phyloP scores from a whole-genome alignment of 192 early-diverging fungal genomes.

The Chytriomyces confervae region DNA sequence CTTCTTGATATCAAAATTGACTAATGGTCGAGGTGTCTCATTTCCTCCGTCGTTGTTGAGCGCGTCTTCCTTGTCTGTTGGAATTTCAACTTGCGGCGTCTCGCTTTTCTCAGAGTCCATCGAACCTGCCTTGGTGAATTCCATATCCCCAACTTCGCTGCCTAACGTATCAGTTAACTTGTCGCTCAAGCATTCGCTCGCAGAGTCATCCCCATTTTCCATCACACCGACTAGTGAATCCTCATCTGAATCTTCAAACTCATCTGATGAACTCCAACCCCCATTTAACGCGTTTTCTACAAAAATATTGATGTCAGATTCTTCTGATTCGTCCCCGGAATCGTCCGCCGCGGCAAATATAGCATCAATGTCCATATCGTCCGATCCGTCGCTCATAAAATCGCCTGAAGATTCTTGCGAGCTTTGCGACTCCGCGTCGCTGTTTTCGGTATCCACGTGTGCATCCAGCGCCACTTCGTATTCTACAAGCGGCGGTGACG shows the following conservation, averaged over 20 bases:
- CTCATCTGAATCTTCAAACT: slow-evolving; percentile 24
- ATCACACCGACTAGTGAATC: slow-evolving; percentile 8
- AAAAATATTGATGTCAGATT: slow-evolving; percentile 28
- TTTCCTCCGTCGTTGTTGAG: background rate
- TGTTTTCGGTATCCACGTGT: slow-evolving; percentile 1
- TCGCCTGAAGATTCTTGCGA: background rate
- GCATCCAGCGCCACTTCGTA: background rate
- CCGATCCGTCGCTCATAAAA: slow-evolving; percentile 7
- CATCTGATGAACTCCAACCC: slow-evolving; percentile 33
- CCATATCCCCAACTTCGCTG: background rate
- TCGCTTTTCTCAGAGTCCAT: background rate
- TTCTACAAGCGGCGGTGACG: background rate
- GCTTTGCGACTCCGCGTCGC: background rate
- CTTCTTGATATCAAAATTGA: slow-evolving; percentile 56
- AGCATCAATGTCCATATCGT: slow-evolving; percentile 25
- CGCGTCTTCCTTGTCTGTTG: background rate
- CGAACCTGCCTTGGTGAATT: background rate
- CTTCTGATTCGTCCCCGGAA: slow-evolving; percentile 19
- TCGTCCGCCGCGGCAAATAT: slow-evolving; percentile 24
- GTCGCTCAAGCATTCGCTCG: slow-evolving; percentile 3
- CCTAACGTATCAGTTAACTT: slow-evolving; percentile 1
- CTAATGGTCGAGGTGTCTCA: slow-evolving; percentile 19
- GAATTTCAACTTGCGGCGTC: no score
- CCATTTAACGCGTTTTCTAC: slow-evolving; percentile 30
- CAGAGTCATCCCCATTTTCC: slow-evolving; percentile 4